Evolutionary conservation across 1,139 yeast species (phyloP).

Genomic region (Zygoascus hellenicus): DNA sequence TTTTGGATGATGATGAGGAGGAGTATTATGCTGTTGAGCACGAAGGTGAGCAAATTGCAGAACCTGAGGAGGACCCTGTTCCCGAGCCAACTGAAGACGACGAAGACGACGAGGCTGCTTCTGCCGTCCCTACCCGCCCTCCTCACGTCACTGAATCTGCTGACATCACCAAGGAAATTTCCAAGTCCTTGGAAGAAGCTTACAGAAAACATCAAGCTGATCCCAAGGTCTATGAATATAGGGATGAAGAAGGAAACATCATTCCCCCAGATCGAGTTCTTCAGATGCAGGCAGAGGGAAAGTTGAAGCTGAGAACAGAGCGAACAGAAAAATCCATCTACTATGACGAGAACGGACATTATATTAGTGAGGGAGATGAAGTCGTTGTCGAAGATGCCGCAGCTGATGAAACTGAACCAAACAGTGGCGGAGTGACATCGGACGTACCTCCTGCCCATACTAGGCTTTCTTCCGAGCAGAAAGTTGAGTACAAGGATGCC

Average conservation of each 20-base stretch:
- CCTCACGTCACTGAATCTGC: neutral
- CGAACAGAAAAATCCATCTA: neutral
- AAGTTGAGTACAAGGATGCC: slow-evolving; percentile 30
- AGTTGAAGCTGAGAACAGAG: slow-evolving; percentile 1
- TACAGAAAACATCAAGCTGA: neutral
- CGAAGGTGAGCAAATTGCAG: slow-evolving; percentile 9
- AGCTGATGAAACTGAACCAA: neutral
- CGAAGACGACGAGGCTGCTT: slow-evolving; percentile 1
- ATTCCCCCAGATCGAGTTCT: slow-evolving; percentile 6
- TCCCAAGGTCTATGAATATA: neutral
- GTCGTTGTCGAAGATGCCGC: neutral
- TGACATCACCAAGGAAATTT: neutral
- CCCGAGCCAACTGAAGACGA: slow-evolving; percentile 10
- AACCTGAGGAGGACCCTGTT: slow-evolving; percentile 7
- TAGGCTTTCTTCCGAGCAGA: slow-evolving; percentile 10
- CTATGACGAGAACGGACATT: slow-evolving; percentile 1
- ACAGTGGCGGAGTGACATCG: slow-evolving; percentile 6
- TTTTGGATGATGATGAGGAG: neutral
- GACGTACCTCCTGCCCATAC: neutral
- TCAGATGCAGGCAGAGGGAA: neutral
- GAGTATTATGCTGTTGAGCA: slow-evolving; percentile 6
- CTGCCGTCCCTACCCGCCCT: neutral
- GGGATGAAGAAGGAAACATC: slow-evolving; percentile 10
- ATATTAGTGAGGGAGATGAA: slow-evolving; percentile 1
- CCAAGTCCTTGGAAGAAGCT: neutral